Evolutionary conservation across 2,329 filamentous ascomycete genomes (phyloP).

Genomic region (Aspergillus nomiae): DNA sequence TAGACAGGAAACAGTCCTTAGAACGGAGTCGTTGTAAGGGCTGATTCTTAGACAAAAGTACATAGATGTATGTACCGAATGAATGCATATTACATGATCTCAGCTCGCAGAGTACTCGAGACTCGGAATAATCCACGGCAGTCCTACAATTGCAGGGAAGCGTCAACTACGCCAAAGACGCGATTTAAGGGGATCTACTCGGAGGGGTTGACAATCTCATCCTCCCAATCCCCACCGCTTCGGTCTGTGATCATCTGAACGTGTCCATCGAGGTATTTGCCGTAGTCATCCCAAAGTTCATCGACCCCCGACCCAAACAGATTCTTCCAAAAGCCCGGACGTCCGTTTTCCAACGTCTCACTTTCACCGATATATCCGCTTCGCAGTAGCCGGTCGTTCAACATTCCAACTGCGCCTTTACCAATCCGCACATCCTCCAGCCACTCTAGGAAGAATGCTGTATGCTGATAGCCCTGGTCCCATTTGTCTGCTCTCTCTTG

Average conservation of each 20-base stretch:
- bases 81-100: conserved; percentile 14
- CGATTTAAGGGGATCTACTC: neutral
- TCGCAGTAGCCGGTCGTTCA: conserved; percentile 42
- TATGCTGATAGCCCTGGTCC: conserved; percentile 88
- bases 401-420: conserved; percentile 64
- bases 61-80: conserved; percentile 25
- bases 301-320: conserved; percentile 67
- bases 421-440: conserved; percentile 72
- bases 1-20: conserved; percentile 19
- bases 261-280: conserved; percentile 46
- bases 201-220: conserved; percentile 26
- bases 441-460: conserved; percentile 87
- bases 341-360: conserved; percentile 1
- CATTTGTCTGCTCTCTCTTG: conserved; percentile 63
- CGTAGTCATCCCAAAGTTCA: conserved; percentile 76
- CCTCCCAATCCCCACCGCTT: conserved; percentile 26
- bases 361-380: conserved; percentile 39
- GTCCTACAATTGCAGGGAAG: neutral
- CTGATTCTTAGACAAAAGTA: conserved; percentile 13
- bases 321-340: conserved; percentile 35
- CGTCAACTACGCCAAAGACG: neutral
- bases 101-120: neutral
- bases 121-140: neutral
- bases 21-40: conserved; percentile 1
- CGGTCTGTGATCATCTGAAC: conserved; percentile 16